Evolutionary conservation across 2,329 filamentous ascomycete species (phyloP).

Genomic region (Calonectria leucothoes): DNA sequence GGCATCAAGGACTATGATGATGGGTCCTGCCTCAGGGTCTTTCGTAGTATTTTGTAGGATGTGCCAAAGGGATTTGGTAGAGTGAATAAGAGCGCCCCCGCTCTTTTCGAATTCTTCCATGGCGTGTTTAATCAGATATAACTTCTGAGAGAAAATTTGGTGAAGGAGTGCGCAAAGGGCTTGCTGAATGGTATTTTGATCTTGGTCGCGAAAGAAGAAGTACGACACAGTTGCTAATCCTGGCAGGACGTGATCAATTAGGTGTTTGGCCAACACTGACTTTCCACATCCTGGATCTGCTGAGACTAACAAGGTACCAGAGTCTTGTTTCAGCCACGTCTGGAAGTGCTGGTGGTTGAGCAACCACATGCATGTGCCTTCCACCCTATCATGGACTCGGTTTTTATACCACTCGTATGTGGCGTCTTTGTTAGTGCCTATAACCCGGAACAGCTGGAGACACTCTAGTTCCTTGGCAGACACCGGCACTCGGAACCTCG

Average conservation of each 20-base stretch:
- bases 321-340: conserved; percentile 41
- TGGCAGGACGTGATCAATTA: conserved; percentile 44
- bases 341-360: conserved; percentile 43
- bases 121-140: conserved; percentile 47
- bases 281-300: conserved; percentile 55
- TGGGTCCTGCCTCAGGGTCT: conserved; percentile 30
- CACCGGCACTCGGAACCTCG: not conserved
- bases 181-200: conserved; percentile 48
- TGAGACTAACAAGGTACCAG: conserved; percentile 48
- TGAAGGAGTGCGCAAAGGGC: conserved; percentile 55
- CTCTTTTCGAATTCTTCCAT: conserved; percentile 38
- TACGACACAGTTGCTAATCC: conserved; percentile 47
- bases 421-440: not conserved
- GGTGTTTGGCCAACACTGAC: conserved; percentile 49
- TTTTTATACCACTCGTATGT: not conserved
- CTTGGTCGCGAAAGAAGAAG: conserved; percentile 57
- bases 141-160: conserved; percentile 49
- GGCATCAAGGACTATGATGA: conserved; percentile 53
- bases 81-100: conserved; percentile 38
- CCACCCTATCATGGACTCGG: conserved; percentile 7
- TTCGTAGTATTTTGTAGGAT: conserved; percentile 43
- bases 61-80: conserved; percentile 45
- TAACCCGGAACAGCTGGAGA: not conserved
- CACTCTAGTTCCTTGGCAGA: not conserved
- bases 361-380: conserved; percentile 23